Base-by-base conservation (phyloP, 371 early-diverging fungal genomes). In the Fennellomyces sp. region DNA sequence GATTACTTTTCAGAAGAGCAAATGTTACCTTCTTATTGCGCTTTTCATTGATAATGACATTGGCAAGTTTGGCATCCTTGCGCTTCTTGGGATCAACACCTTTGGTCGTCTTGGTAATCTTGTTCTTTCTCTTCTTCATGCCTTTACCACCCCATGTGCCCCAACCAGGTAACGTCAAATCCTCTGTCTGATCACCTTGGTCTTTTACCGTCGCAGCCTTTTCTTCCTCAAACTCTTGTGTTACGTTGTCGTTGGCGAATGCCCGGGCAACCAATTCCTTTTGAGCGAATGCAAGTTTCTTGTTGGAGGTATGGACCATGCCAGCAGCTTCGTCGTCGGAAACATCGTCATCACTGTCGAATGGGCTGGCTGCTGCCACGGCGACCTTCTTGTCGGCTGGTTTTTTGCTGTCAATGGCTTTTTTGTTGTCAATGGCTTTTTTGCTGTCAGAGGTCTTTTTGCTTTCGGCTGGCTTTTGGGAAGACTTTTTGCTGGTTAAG, bases 11-110 rank as follows among this genome's bases (percentile, higher is more conserved):
- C 31, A 58, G 7, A 30, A 61, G 21, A 23, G 7, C 17, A 10
- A 33, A 38, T 72, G 17, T 45, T 73, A 89, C 85, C 82, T 94
- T 92, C 69, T 93, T 91, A 69, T 82, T 79, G 28, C 76, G 70
- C 66, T 85, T 92, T 68, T 97, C 95, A 77, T 89, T 95, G 69
- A 97, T 96, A 61, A 97, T 95, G 12, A 97, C 97, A 66, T 94
- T 80, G 13, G 84, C 72, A 60, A 95, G 69, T 64, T 93, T 89
- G 19, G 86, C 79, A 71, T 97, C 97, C 78, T 86, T 80, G 49
- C 96, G 86, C 64, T 89, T 87, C 29, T 72, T 65, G 13, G 77
- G 74, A 17, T 86, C 86, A 27, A 92, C 68, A 23, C 92, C 93
- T 66, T 87, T 84, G 41, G 81, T 69, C 17, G 30, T 42, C 25